Base-by-base conservation (phyloP, 73 alveolate genomes). In the Tetrahymena borealis region DNA sequence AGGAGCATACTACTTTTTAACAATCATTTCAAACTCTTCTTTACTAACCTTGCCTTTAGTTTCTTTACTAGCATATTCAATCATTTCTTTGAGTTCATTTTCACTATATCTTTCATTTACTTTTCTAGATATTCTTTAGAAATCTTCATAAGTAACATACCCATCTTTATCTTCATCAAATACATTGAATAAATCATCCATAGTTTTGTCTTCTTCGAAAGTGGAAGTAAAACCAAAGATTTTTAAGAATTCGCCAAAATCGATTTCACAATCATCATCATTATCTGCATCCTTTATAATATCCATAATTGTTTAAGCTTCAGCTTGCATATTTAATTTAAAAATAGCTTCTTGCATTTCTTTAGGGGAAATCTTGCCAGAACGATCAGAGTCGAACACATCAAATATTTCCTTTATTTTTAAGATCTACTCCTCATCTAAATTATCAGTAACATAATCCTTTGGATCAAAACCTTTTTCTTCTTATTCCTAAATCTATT, bases 31-130 rank as follows among this genome's bases (percentile, higher is more conserved):
- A 33, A 93, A 93, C 79, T 93, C 95, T 28, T 85, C 95, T 41
- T 78, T 79, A 40, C 91, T 85, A 11, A 93, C 39, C 38, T 85
- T 37, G 35, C 93, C 93, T 41, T 85, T 92, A 39, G 78, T 90
- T 41, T 93, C 79, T 40, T 93, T 93, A 93, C 91, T 92, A 16
- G 95, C 93, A 85, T 93, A 93, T 36, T 93, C 93, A 35, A 93
- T 92, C 95, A 93, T 93, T 41, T 93, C 95, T 39, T 91, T 93
- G 24, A 93, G 91, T 33, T 93, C 95, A 60, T 93, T n/a, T 38
- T 93, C 95, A 31, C 93, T 85, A 39, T 93, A 93, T 93, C 95
- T 79, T 42, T 93, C 95, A 16, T 79, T 38, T 5, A 93, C 92
- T 32, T 79, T 38, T 40, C 38, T 92, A 39, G 78, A 79, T 24